These are phyloP conservation scores for Backusella circina DNA, from an alignment of 192 early-diverging fungal genomes.

Conservation along the genomic window DNA sequence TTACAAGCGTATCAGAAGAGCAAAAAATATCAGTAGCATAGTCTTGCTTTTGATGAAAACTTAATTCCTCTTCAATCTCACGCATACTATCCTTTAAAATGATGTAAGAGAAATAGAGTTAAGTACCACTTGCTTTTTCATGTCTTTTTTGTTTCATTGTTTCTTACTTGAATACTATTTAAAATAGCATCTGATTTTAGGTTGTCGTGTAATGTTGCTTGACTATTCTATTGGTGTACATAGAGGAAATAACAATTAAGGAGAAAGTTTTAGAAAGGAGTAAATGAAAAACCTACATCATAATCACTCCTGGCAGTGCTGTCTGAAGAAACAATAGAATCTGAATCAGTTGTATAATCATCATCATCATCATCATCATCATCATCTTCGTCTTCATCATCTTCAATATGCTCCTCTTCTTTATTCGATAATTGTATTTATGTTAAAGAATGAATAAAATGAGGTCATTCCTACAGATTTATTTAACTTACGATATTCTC, in stretches of 20 bases:
- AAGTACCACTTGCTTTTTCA: background rate
- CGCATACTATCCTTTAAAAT: conserved; percentile 4
- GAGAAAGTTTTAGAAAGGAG: background rate
- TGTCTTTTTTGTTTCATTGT: background rate
- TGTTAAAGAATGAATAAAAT: conserved; percentile 1
- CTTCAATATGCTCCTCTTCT: background rate
- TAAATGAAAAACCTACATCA: background rate
- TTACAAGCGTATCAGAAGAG: background rate
- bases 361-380: background rate
- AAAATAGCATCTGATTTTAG: background rate
- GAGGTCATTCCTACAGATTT: conserved; percentile 9
- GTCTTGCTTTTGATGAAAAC: conserved; percentile 1
- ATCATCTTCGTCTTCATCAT: background rate
- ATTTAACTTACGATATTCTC: conserved; percentile 11
- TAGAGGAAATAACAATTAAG: background rate
- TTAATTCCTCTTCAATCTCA: conserved; percentile 10
- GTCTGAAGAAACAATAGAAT: background rate
- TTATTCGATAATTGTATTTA: background rate
- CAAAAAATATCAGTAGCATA: conserved; percentile 1
- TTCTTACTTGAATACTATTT: conserved; percentile 6
- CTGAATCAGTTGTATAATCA: background rate
- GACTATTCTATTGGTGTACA: background rate
- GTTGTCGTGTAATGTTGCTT: background rate
- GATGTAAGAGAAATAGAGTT: background rate
- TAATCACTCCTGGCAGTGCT: background rate